phyloP scores from a whole-genome alignment of 768 basidiomycete species.

The Leucocoprinus sp. region DNA sequence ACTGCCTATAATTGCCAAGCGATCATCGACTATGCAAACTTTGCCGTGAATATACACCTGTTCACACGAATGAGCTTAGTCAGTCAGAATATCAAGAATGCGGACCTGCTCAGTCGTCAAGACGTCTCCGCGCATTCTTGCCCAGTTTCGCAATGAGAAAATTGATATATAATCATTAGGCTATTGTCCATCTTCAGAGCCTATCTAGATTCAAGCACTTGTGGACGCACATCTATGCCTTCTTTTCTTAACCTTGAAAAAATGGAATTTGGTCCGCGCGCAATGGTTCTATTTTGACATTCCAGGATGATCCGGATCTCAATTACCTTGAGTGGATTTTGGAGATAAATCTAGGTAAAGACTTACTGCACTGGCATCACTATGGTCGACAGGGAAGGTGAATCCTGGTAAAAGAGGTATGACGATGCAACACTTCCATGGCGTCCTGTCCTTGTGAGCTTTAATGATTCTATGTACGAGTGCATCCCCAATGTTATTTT shows the following conservation, averaged over 20 bases:
- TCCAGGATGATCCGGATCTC: slow-evolving; percentile 92
- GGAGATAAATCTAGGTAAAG: neutral
- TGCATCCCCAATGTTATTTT: slow-evolving; percentile 93
- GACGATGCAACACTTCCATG: slow-evolving; percentile 90
- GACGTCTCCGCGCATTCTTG: slow-evolving; percentile 73
- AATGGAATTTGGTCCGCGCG: slow-evolving; percentile 86
- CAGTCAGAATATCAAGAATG: slow-evolving; percentile 2
- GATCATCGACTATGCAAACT: slow-evolving; percentile 88
- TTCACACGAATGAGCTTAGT: neutral
- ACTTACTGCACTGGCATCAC: slow-evolving; percentile 85
- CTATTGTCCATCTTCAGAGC: slow-evolving; percentile 28
- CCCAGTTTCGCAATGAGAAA: slow-evolving; percentile 92
- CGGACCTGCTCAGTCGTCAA: slow-evolving; percentile 83
- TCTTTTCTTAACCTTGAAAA: slow-evolving; percentile 79
- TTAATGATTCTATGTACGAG: slow-evolving; percentile 85
- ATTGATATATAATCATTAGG: slow-evolving; percentile 89
- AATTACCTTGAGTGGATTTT: neutral
- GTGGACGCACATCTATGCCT: slow-evolving; percentile 69
- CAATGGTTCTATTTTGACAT: slow-evolving; percentile 87
- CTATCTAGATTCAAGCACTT: slow-evolving; percentile 3
- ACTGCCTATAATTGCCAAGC: slow-evolving; percentile 88
- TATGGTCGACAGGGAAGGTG: slow-evolving; percentile 85
- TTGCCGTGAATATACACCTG: slow-evolving; percentile 89
- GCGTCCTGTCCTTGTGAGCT: slow-evolving; percentile 70
- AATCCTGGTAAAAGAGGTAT: slow-evolving; percentile 93